A percentile compares a stretch with the other conserved stretches of the same genome.
phyloP scores from a whole-genome alignment of 2,329 filamentous ascomycete genomes.

The Biscogniauxia marginata region DNA sequence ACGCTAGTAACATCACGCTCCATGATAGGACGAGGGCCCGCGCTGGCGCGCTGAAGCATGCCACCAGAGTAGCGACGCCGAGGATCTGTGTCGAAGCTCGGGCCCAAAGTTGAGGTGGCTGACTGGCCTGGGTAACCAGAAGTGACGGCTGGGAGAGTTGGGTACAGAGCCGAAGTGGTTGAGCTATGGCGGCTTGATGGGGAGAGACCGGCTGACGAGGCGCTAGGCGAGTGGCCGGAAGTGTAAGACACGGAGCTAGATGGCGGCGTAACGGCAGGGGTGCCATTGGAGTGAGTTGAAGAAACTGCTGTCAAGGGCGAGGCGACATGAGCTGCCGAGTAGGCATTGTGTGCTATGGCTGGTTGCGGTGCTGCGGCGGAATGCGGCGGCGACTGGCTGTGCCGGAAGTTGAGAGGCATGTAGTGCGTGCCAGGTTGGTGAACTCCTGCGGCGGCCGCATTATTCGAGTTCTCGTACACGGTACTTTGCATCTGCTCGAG shows the following conservation, averaged over 20 bases:
- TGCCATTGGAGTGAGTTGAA: constrained; percentile 58
- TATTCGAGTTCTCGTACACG: constrained; percentile 88
- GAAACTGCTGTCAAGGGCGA: constrained; percentile 59
- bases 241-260: constrained; percentile 75
- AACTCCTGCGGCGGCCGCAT: constrained; percentile 75
- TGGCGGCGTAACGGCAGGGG: constrained; percentile 73
- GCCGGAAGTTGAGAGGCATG: constrained; percentile 53
- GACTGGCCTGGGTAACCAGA: constrained; percentile 68
- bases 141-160: constrained; percentile 68
- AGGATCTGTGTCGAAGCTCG: constrained; percentile 62
- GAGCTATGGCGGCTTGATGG: constrained; percentile 63
- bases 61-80: constrained; percentile 66
- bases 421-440: constrained; percentile 72
- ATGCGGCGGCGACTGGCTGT: constrained; percentile 49
- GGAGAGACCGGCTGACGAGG: constrained; percentile 69
- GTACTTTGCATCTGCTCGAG: constrained; percentile 95
- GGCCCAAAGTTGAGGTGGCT: constrained; percentile 69
- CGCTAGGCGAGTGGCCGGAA: constrained; percentile 72
- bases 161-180: constrained; percentile 66
- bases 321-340: constrained; percentile 46
- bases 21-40: constrained; percentile 40
- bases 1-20: constrained; percentile 41
- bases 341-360: constrained; percentile 26
- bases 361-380: constrained; percentile 34
- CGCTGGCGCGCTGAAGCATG: constrained; percentile 61